These are phyloP conservation scores for Globisporangium uncinulatum DNA, from an alignment of 352 stramenopile genomes.

Conservation along the genomic window DNA sequence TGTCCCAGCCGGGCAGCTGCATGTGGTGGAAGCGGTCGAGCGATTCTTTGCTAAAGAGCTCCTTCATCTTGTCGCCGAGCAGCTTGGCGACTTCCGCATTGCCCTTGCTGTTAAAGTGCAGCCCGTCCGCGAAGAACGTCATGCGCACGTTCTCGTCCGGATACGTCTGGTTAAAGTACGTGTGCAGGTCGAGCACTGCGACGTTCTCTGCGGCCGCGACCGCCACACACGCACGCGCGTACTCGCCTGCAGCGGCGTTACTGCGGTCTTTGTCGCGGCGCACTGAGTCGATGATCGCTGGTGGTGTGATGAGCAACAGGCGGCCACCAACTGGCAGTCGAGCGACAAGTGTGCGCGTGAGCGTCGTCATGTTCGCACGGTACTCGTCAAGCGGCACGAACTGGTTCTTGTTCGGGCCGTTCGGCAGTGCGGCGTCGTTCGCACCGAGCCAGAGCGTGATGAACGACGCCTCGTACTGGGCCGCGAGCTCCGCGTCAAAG, in stretches of 20 bases:
- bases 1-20: constrained; percentile 10
- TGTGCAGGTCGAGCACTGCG: constrained; percentile 33
- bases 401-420: constrained; percentile 23
- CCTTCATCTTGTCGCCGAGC: constrained; percentile 23
- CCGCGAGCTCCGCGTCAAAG: constrained; percentile 28
- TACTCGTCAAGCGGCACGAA: constrained; percentile 45
- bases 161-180: constrained; percentile 33
- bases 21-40: constrained; percentile 6
- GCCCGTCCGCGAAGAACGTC: constrained; percentile 31
- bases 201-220: constrained; percentile 18
- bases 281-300: constrained; percentile 27
- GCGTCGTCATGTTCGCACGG: constrained; percentile 27
- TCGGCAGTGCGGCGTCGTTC: constrained; percentile 44
- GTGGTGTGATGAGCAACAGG: constrained; percentile 42
- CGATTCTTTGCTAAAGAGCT: constrained; percentile 8
- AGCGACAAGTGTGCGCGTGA: constrained; percentile 17
- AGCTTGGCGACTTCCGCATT: constrained; percentile 37
- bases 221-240: constrained; percentile 33
- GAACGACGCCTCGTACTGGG: constrained; percentile 22
- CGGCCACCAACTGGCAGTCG: constrained; percentile 17
- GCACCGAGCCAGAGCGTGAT: constrained; percentile 54
- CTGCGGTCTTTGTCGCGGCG: constrained; percentile 29
- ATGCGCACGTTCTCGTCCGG: constrained; percentile 16
- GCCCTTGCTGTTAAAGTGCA: constrained; percentile 42
- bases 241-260: constrained; percentile 27